These are phyloP conservation scores for Candolleomyces aberdarensis DNA, from an alignment of 768 basidiomycete genomes.

Conservation along the genomic window DNA sequence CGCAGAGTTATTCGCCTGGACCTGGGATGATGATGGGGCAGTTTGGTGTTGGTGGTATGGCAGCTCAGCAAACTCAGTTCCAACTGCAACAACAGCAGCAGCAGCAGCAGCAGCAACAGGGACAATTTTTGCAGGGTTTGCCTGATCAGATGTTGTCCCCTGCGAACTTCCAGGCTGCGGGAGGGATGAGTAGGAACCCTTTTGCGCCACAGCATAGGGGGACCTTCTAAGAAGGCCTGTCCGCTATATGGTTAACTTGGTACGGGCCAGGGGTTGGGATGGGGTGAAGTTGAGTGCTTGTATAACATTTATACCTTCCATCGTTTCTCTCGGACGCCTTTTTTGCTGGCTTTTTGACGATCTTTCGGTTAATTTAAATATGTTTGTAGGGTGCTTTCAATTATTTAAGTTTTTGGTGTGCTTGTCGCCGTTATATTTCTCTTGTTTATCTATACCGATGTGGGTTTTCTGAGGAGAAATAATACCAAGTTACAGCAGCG, in stretches of 20 bases:
- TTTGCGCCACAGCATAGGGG: slow-evolving; percentile 1
- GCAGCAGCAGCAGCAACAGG: slow-evolving; percentile 20
- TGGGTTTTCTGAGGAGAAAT: too few relatives aligned
- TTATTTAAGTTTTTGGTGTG: too few relatives aligned
- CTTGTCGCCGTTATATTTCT: too few relatives aligned
- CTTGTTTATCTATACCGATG: too few relatives aligned
- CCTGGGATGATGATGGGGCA: slow-evolving; percentile 17
- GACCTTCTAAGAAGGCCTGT: slow-evolving; percentile 8
- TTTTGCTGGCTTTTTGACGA: too few relatives aligned
- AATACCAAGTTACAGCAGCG: too few relatives aligned
- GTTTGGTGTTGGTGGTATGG: neutral
- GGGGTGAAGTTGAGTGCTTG: too few relatives aligned
- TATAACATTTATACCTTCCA: too few relatives aligned
- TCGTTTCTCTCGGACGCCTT: too few relatives aligned
- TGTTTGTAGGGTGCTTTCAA: too few relatives aligned
- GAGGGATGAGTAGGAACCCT: neutral
- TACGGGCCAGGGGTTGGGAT: too few relatives aligned
- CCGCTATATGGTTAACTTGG: neutral
- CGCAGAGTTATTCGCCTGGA: slow-evolving; percentile 22
- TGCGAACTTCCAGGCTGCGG: slow-evolving; percentile 8
- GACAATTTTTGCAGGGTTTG: slow-evolving; percentile 22
- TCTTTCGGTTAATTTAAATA: too few relatives aligned
- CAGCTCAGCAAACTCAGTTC: slow-evolving; percentile 26
- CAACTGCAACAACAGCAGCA: slow-evolving; percentile 17
- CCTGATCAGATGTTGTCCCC: slow-evolving; percentile 28